phyloP scores from a whole-genome alignment of 768 basidiomycete species.

The Xerocomellus amylosporus region DNA sequence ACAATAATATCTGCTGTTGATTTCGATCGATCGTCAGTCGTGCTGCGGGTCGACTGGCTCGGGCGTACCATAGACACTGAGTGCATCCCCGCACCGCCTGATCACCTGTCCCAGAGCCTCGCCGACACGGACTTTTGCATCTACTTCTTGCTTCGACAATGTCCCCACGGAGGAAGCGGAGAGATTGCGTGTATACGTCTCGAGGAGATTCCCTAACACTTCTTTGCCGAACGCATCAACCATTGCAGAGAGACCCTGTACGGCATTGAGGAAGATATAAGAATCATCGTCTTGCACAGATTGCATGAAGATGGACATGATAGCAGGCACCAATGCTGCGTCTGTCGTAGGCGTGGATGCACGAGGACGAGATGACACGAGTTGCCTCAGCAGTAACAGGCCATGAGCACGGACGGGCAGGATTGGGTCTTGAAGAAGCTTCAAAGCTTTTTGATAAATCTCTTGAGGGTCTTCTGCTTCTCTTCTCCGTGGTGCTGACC shows the following conservation, averaged over 20 bases:
- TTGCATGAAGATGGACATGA: slow-evolving; percentile 84
- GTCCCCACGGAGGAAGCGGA: slow-evolving; percentile 35
- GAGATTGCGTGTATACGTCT: slow-evolving; percentile 59
- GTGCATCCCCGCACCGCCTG: slow-evolving; percentile 62
- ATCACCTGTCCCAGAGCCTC: slow-evolving; percentile 84
- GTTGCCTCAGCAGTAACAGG: slow-evolving; percentile 73
- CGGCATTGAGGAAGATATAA: slow-evolving; percentile 91
- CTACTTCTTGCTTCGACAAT: slow-evolving; percentile 62
- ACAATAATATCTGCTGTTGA: slow-evolving; percentile 63
- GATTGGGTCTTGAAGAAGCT: slow-evolving; percentile 85
- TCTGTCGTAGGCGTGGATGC: slow-evolving; percentile 36
- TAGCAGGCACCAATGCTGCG: slow-evolving; percentile 71
- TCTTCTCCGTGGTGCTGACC: slow-evolving; percentile 15
- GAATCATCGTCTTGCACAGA: slow-evolving; percentile 89
- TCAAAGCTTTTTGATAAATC: slow-evolving; percentile 83
- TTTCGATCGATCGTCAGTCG: slow-evolving; percentile 1
- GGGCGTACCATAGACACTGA: slow-evolving; percentile 65
- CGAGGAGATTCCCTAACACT: slow-evolving; percentile 63
- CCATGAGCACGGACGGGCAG: slow-evolving; percentile 95
- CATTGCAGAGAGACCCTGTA: slow-evolving; percentile 86
- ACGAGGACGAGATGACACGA: slow-evolving; percentile 47
- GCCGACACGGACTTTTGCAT: slow-evolving; percentile 71
- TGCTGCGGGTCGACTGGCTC: background rate
- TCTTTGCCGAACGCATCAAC: slow-evolving; percentile 68
- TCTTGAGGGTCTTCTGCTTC: slow-evolving; percentile 45